A percentile compares a stretch with the other conserved stretches of the same genome.
Evolutionary conservation across 192 early-diverging fungal genomes (phyloP).

Genomic region (Mortierella alpina): DNA sequence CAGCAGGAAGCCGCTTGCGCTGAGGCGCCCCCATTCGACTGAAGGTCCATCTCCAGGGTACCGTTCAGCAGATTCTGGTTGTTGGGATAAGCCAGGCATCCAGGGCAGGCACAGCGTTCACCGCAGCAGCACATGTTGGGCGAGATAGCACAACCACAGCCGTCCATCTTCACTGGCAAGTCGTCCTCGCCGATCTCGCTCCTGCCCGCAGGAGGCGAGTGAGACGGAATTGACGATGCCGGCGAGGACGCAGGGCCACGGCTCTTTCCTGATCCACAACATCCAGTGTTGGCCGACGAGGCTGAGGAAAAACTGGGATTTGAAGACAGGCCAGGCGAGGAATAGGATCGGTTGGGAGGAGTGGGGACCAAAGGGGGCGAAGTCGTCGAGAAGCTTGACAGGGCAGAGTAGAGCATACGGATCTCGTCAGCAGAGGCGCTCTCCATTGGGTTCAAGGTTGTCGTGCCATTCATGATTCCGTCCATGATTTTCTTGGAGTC

Average conservation of each 20-base stretch:
- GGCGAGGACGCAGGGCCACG: slow-evolving; percentile 16
- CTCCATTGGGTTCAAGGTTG: slow-evolving; percentile 38
- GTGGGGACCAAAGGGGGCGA: slow-evolving; percentile 32
- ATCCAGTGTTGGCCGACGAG: slow-evolving; percentile 12
- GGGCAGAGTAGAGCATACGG: slow-evolving; percentile 48
- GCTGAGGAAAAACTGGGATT: slow-evolving; percentile 6
- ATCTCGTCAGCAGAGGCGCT: slow-evolving; percentile 48
- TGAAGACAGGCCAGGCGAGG: slow-evolving; percentile 18
- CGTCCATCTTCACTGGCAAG: slow-evolving; percentile 5
- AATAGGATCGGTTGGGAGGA: slow-evolving; percentile 29
- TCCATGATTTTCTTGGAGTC: slow-evolving; percentile 52
- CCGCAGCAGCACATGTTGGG: slow-evolving; percentile 54
- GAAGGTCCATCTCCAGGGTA: neutral
- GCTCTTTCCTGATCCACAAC: slow-evolving; percentile 11
- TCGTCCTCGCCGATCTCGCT: slow-evolving; percentile 42
- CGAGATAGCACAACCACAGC: slow-evolving; percentile 50
- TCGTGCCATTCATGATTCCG: slow-evolving; percentile 45
- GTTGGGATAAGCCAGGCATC: slow-evolving; percentile 52
- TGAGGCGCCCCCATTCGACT: neutral
- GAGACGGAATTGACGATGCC: slow-evolving; percentile 13
- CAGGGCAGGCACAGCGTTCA: slow-evolving; percentile 47
- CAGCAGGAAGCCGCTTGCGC: neutral
- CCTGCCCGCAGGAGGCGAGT: slow-evolving; percentile 48
- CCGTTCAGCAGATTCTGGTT: slow-evolving; percentile 24
- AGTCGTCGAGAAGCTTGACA: slow-evolving; percentile 35